Conservation (phyloP, 768 basidiomycete species). For the Phylloporus rhodoxanthus region DNA sequence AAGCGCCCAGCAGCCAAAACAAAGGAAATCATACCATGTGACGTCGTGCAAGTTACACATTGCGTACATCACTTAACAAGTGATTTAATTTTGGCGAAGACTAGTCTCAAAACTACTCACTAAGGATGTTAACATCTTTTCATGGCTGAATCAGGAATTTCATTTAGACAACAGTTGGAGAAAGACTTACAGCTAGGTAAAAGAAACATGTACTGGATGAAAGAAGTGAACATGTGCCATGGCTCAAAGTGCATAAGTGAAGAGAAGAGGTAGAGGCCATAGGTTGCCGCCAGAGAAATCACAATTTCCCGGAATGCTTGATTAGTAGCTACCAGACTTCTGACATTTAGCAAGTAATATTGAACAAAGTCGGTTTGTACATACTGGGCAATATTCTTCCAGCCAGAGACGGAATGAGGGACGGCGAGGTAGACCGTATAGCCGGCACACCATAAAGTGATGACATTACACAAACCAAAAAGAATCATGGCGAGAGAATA, state of each 20-base stretch:
- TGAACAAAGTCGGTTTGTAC: slow-evolving; percentile 19
- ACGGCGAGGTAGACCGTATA: slow-evolving; percentile 85
- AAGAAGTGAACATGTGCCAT: slow-evolving; percentile 96
- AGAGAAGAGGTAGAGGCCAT: slow-evolving; percentile 79
- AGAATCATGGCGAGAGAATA: slow-evolving; percentile 71
- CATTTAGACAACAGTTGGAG: neutral
- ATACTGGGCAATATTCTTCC: slow-evolving; percentile 68
- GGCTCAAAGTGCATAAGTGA: slow-evolving; percentile 90
- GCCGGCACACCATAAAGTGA: slow-evolving; percentile 86
- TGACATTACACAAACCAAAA: slow-evolving; percentile 73
- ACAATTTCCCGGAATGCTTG: slow-evolving; percentile 78
- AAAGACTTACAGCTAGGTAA: slow-evolving; percentile 59
- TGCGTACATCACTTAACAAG: slow-evolving; percentile 71
- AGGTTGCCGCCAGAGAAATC: slow-evolving; percentile 70
- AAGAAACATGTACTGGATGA: slow-evolving; percentile 88
- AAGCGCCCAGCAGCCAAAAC: neutral
- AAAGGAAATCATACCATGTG: slow-evolving; percentile 44
- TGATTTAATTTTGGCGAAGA: neutral
- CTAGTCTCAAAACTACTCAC: slow-evolving; percentile 29
- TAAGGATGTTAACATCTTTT: slow-evolving; percentile 74
- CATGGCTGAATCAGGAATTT: slow-evolving; percentile 7
- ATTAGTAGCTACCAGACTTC: slow-evolving; percentile 57
- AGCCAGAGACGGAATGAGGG: slow-evolving; percentile 66
- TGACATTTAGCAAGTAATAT: slow-evolving; percentile 23
- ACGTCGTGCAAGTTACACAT: slow-evolving; percentile 92